Evolutionary conservation across 2,329 filamentous ascomycete genomes (phyloP), one percentile per base, ranked within the genome.

Genomic region (Ascocoryne sarcoides): DNA sequence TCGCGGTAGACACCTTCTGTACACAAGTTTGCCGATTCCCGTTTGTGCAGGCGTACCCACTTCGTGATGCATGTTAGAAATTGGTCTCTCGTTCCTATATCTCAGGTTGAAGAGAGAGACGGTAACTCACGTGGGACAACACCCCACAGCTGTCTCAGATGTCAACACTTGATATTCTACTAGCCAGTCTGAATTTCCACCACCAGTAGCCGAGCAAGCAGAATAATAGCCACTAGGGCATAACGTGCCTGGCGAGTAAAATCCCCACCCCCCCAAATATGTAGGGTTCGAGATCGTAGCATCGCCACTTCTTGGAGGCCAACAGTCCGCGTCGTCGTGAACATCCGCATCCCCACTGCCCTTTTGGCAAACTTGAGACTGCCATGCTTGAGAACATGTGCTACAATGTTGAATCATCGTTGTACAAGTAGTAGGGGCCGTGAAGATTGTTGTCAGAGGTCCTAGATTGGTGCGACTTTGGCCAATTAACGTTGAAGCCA

Each of bases 401-500:
- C 8, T 29, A 16, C 42, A 40, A 10, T 29, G 19, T 17, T 36
- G 16, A 12, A 40, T 20, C 10, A 16, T 14, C 14, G 35, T 14
- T 9, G 28, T 33, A 17, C 42, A 44, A 7, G 33, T 20, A 4
- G 37, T n/a, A 17, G 42, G 12, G 10, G 38, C 20, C 9, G 42
- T 33, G 15, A 21, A 39, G 21, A 33, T 37, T 3, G 37, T 44
- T 14, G 34, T 40, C n/a, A 44, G 15, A 5, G 42, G 42, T 5
- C 37, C 42, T 15, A 44, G 34, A 23, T 29, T 37, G 12, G 36
- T 39, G n/a, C 42, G 37, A 19, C n/a, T n/a, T n/a, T n/a, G n/a
- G n/a, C n/a, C n/a, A n/a, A n/a, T n/a, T n/a, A n/a, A n/a, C n/a
- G n/a, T n/a, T n/a, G n/a, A n/a, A n/a, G n/a, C n/a, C n/a, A n/a